Evolutionary conservation across 352 stramenopile species (phyloP).

Genomic region (Pythium aquatile): DNA sequence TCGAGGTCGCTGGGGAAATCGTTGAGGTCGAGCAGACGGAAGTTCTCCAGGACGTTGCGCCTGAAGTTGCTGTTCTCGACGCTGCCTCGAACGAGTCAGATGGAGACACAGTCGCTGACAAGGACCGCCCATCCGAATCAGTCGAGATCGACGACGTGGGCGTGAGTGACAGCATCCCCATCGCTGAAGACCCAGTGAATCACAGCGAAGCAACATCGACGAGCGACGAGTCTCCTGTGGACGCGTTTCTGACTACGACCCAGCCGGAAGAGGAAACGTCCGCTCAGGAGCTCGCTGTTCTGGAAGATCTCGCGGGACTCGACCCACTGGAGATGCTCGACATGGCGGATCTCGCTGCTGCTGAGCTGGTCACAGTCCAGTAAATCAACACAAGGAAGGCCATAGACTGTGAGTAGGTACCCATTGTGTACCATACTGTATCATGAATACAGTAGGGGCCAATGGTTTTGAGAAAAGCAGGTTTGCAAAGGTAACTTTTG

Average conservation of each 20-base stretch:
- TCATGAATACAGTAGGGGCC: not conserved
- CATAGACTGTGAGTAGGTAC: not conserved
- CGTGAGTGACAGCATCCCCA: not conserved
- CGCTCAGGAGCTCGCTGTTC: slow-evolving; percentile 8
- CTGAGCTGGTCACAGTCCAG: slow-evolving; percentile 11
- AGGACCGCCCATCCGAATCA: not conserved
- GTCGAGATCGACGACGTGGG: not conserved
- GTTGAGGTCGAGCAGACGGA: not conserved
- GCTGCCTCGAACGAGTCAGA: not conserved
- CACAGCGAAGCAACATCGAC: not conserved
- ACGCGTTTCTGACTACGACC: not conserved
- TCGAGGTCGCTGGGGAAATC: not conserved
- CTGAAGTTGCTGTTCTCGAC: not conserved
- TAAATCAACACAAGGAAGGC: not conserved
- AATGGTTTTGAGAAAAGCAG: no score
- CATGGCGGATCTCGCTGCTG: slow-evolving; percentile 23
- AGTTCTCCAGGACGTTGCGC: not conserved
- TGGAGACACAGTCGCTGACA: not conserved
- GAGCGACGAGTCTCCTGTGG: not conserved
- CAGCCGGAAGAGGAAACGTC: not conserved
- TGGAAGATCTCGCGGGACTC: slow-evolving; percentile 17
- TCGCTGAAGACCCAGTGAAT: not conserved
- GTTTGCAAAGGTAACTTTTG: no score
- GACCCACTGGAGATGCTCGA: slow-evolving; percentile 24
- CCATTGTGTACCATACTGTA: not conserved